Percentiles rank a stretch among this genome's conserved stretches.
These are phyloP conservation scores for Pythium insidiosum DNA, from an alignment of 352 stramenopile genomes.

Conservation along the genomic window DNA sequence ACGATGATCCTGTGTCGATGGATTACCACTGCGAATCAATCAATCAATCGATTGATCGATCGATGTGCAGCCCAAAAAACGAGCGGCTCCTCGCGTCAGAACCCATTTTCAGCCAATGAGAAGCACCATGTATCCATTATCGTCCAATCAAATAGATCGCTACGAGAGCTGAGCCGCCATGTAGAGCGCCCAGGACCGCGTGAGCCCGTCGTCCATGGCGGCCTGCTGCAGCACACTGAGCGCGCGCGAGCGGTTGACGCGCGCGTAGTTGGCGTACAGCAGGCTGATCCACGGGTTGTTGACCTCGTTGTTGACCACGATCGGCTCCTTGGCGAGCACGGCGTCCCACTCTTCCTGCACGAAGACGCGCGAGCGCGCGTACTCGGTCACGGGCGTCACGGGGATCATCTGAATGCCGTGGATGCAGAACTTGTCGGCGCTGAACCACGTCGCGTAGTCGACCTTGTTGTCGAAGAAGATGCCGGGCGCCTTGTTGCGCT, in stretches of 20 bases:
- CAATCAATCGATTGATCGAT: too few species aligned
- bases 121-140: background rate
- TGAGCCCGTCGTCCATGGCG: slow-evolving; percentile 65
- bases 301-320: slow-evolving; percentile 30
- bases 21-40: too few species aligned
- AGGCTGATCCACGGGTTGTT: slow-evolving; percentile 67
- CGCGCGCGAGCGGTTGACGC: slow-evolving; percentile 30
- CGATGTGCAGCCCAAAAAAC: too few species aligned
- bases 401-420: slow-evolving; percentile 79
- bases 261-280: slow-evolving; percentile 67
- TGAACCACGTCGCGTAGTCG: slow-evolving; percentile 79
- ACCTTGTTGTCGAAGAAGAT: slow-evolving; percentile 81
- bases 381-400: slow-evolving; percentile 52
- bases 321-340: slow-evolving; percentile 35
- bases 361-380: slow-evolving; percentile 40
- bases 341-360: slow-evolving; percentile 50
- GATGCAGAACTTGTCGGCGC: slow-evolving; percentile 51
- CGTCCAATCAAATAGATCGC: background rate
- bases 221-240: slow-evolving; percentile 49
- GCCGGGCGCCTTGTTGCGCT: slow-evolving; percentile 41
- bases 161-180: slow-evolving; percentile 26
- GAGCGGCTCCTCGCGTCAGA: too few species aligned
- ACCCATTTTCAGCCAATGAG: slow-evolving; percentile 12
- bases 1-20: too few species aligned
- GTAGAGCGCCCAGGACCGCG: slow-evolving; percentile 78